Base-by-base conservation (phyloP, 768 basidiomycete species). In the Trametes cinnabarina region DNA sequence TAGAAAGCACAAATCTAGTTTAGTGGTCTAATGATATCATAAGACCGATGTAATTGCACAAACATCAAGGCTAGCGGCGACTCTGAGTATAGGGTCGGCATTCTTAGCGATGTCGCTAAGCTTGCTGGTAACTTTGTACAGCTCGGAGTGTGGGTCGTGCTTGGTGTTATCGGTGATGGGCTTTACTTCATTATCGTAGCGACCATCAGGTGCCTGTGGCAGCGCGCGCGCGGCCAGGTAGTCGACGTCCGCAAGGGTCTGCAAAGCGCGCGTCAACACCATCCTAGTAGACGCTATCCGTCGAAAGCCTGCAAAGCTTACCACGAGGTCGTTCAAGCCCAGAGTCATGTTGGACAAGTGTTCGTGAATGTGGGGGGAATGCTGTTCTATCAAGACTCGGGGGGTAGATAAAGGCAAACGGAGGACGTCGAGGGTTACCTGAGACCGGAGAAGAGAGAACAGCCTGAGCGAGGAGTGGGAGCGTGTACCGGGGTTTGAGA, bases 201-300 rank as follows among this genome's bases (percentile, higher is more conserved):
- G 73, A 7, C 79, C 79, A 57, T 77, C 76, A 4, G 75, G 75
- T 4, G 79, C 73, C 34, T 59, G 63, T 7, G 80, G 80, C 1
- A 72, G 66, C 23, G 73, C 64, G 10, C 79, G 71, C 7, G 63
- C 63, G 8, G 73, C 67, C 35, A 79, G 74, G 57, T 76, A 69
- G 25, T 65, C 63, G 10, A 69, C 63, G 56, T 79, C 77, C 2
- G 72, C 70, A 22, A 63, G 58, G 19, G 57, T 59, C 63, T 60
- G 41, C 19, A 26, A 23, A 49, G 20, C 11, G 51, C n/a, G 28
- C 26, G 51, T 59, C 40, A 59, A 48, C 23, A 20, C 14, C 28
- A 32, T 11, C 26, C 23, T 26, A 37, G 39, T 7, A 9, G 40
- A 25, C 30, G 41, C 19, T 20, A 39, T 39, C 37, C 37, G 26